Base-by-base conservation (phyloP, 2,329 filamentous ascomycete species). In the Ascocoryne sarcoides region DNA sequence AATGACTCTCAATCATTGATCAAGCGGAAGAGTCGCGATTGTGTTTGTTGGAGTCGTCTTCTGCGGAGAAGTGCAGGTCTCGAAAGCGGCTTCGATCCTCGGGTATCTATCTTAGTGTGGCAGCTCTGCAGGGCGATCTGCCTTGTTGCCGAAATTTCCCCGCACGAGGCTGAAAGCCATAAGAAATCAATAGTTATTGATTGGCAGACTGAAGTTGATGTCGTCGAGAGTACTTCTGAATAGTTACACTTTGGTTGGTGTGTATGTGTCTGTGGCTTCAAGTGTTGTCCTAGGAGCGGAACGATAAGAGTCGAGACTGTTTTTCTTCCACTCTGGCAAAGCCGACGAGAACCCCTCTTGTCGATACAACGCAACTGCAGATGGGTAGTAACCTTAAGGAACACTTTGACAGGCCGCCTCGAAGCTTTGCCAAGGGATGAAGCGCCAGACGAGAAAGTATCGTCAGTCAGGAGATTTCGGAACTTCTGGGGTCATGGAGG, bases 151-250 rank as follows among this genome's bases (percentile, higher is more conserved):
- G 40, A 43, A 19, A 42, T 42, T 39, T 15, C 45, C 45, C 45
- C 45, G 42, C 45, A 45, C 43, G 30, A 42, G 41, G 42, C 42
- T 47, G 35, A 14, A 20, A 21, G 38, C n/a, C n/a, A n/a, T n/a
- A n/a, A n/a, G n/a, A n/a, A n/a, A n/a, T n/a, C n/a, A n/a, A n/a
- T n/a, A n/a, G n/a, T n/a, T n/a, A n/a, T n/a, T n/a, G n/a, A n/a
- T n/a, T n/a, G n/a, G n/a, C n/a, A n/a, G 28, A 28, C 39, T 36
- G 32, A 32, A 23, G 12, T 28, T 8, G 14, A 35, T 28, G 19
- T 18, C 4, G 12, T 8, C 8, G 14, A 32, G 19, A 15, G 14
- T 12, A 15, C 12, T 20, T 32, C 31, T 30, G 26, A 17, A 38
- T 40, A 28, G n/a, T 32, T 31, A 19, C 17, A 32, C 36, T 18